A percentile compares a stretch with the other conserved stretches of the same genome.
Conservation (phyloP, 176 grass and related monocot genomes). For the barley (Hordeum vulgare) region DNA sequence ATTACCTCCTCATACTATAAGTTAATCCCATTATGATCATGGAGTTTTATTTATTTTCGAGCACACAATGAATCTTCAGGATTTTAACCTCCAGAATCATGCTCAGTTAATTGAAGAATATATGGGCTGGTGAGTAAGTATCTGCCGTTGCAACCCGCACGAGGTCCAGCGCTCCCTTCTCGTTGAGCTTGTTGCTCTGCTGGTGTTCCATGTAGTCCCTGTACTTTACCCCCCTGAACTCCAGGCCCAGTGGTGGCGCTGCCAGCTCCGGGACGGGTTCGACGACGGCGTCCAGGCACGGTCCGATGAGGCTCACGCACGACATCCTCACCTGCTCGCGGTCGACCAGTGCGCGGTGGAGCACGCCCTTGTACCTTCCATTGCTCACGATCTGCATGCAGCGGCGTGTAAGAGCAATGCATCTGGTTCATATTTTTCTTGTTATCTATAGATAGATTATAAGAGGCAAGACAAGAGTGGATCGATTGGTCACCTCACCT, state of each 20-base stretch:
- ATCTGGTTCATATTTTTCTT: too few relatives aligned
- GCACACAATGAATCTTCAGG: too few relatives aligned
- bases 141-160: too few relatives aligned
- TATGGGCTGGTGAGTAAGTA: too few relatives aligned
- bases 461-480: not conserved
- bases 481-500: conserved; percentile 53
- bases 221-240: conserved; percentile 49
- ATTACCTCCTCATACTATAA: too few relatives aligned
- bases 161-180: conserved; percentile 38
- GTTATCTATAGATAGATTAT: too few relatives aligned
- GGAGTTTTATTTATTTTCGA: too few relatives aligned
- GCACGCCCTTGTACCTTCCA: conserved; percentile 48
- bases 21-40: too few relatives aligned
- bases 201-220: conserved; percentile 56
- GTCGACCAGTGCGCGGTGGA: conserved; percentile 59
- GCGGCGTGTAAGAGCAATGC: not conserved
- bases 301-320: conserved; percentile 37
- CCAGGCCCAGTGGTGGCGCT: not conserved
- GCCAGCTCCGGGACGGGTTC: conserved; percentile 44
- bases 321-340: conserved; percentile 46
- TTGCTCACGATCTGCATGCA: conserved; percentile 69
- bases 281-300: conserved; percentile 47
- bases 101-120: too few relatives aligned
- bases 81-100: too few relatives aligned
- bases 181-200: conserved; percentile 40